A percentile compares a stretch with the other conserved stretches of the same genome.
Conservation (phyloP, 176 grass and related monocot species). For the Avena eriantha region DNA sequence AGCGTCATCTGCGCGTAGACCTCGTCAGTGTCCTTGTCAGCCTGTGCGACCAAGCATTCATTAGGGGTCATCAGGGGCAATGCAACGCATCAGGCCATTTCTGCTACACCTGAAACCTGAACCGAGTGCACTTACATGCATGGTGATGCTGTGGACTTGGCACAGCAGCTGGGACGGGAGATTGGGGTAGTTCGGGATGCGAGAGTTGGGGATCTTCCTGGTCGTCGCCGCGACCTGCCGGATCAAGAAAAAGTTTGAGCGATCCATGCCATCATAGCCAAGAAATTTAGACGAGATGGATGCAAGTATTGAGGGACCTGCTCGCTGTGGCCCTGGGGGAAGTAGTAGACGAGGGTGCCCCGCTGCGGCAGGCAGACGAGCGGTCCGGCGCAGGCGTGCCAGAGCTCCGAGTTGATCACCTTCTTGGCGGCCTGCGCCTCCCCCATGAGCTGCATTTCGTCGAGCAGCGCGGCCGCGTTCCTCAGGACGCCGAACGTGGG, state of each 20-base stretch:
- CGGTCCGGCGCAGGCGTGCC: slow-evolving; percentile 96
- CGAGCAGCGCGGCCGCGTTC: slow-evolving; percentile 76
- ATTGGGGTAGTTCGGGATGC: slow-evolving; percentile 86
- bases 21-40: slow-evolving; percentile 98
- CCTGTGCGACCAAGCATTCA: slow-evolving; percentile 44
- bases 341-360: slow-evolving; percentile 89
- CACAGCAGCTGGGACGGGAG: slow-evolving; percentile 92
- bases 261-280: neutral
- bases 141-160: slow-evolving; percentile 89
- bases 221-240: slow-evolving; percentile 87
- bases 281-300: neutral
- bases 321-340: slow-evolving; percentile 95
- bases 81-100: neutral
- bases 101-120: neutral
- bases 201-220: slow-evolving; percentile 75
- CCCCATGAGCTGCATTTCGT: slow-evolving; percentile 96
- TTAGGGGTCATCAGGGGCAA: neutral
- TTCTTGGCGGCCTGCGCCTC: slow-evolving; percentile 80
- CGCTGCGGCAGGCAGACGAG: slow-evolving; percentile 87
- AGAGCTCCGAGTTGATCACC: slow-evolving; percentile 94
- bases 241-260: slow-evolving; percentile 7
- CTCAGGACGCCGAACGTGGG: slow-evolving; percentile 52
- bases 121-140: slow-evolving; percentile 66
- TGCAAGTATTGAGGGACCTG: slow-evolving; percentile 66
- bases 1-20: slow-evolving; percentile 98